phyloP scores from a whole-genome alignment of 2,329 filamentous ascomycete genomes.

The Exserohilum turcica region DNA sequence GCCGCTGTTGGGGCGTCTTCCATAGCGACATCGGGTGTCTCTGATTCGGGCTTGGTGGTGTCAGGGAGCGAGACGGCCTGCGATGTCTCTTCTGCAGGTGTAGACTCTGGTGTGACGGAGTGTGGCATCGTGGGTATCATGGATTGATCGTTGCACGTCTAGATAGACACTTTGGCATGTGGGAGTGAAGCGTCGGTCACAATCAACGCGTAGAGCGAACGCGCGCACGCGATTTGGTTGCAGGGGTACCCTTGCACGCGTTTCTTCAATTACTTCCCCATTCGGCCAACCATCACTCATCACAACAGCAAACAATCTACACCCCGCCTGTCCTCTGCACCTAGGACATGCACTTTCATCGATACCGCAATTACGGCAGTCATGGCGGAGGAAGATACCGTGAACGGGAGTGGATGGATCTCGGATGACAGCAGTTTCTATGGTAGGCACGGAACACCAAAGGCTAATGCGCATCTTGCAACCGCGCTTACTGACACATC shows the following conservation, averaged over 20 bases:
- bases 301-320: conserved; percentile 3
- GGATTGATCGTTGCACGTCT: background rate
- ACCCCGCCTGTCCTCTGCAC: background rate
- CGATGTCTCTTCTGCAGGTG: conserved; percentile 47
- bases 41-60: conserved; percentile 33
- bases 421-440: conserved; percentile 54
- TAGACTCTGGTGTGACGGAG: conserved; percentile 49
- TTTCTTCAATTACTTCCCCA: conserved; percentile 13
- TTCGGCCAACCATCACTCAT: conserved; percentile 20
- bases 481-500: conserved; percentile 4
- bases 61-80: conserved; percentile 48
- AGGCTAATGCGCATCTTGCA: background rate
- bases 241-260: conserved; percentile 17
- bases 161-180: conserved; percentile 5
- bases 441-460: conserved; percentile 38
- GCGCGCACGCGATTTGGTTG: conserved; percentile 30
- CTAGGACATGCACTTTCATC: conserved; percentile 10
- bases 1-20: conserved; percentile 35
- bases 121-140: conserved; percentile 51
- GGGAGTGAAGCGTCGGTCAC: conserved; percentile 12
- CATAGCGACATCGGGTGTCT: conserved; percentile 40
- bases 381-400: conserved; percentile 36
- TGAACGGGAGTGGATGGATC: conserved; percentile 43
- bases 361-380: background rate
- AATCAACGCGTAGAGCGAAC: conserved; percentile 23